Evolutionary conservation across 2,329 filamentous ascomycete species (phyloP), one percentile per base, ranked within the genome.

Genomic region (Erysiphe pulchra): DNA sequence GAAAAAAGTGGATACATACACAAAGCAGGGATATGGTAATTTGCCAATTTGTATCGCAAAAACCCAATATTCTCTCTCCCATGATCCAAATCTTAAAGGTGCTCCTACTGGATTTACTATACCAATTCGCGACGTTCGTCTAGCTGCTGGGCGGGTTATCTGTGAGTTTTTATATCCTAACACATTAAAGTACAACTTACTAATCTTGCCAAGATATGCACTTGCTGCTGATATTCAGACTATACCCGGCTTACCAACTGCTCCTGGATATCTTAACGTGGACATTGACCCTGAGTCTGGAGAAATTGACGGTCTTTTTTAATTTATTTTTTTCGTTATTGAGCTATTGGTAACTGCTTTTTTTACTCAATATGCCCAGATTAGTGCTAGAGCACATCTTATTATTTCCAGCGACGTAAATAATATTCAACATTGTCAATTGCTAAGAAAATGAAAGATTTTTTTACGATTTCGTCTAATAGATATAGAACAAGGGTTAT

Each of bases 181-280:
- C 13, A 6, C 16, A 31, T 33, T 30, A 24, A 24, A 6, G 20
- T 24, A 3, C 20, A 24, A 24, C 6, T 24, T 24, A 24, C 62
- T 69, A 58, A 68, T 51, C 44, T 8, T 7, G 32, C 46, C 13
- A 42, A 80, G 80, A 46, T 94, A 93, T 55, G 90, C 90, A 7
- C 71, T 95, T 50, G 90, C 90, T 46, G 90, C 90, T 13, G 90
- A 98, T 58, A 95, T 98, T 53, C 90, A 95, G 68, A 98, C 90
- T 1, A 98, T 98, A 51, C 90, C 90, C 13, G 90, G 90, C 50
- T 67, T 98, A 51, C 87, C 87, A 10, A 95, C 90, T 9, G 87
- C 87, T 17, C 90, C 87, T 9, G 90, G 90, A 11, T 95, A 95
- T 59, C 67, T 95, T 50, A 94, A 94, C 56, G 86, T 94, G 41